These are phyloP conservation scores for Citrullus mucosospermus DNA, from an alignment of 306 rosid species.

Conservation along the genomic window DNA sequence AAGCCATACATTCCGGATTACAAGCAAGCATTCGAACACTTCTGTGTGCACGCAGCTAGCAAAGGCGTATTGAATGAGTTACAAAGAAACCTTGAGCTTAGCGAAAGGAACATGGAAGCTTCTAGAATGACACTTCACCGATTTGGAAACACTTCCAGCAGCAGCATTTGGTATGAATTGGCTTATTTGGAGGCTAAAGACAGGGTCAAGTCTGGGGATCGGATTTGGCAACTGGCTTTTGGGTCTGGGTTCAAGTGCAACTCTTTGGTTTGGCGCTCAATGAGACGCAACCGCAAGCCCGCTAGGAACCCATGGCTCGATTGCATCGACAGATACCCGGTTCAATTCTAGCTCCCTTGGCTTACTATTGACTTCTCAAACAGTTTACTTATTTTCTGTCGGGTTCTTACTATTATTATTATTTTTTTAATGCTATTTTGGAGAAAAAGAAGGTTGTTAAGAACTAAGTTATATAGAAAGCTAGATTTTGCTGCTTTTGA, in stretches of 20 bases:
- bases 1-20: slow-evolving; percentile 91
- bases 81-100: slow-evolving; percentile 74
- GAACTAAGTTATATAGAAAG: background rate
- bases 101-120: slow-evolving; percentile 71
- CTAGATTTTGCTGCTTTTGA: background rate
- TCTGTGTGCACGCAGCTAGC: slow-evolving; percentile 88
- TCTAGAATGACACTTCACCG: slow-evolving; percentile 81
- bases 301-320: slow-evolving; percentile 70
- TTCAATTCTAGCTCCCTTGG: background rate
- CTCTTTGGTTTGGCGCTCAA: slow-evolving; percentile 69
- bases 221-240: slow-evolving; percentile 86
- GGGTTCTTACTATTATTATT: background rate
- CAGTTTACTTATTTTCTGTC: background rate
- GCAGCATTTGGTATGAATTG: slow-evolving; percentile 90
- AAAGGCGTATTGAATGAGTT: slow-evolving; percentile 66
- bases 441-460: background rate
- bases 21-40: slow-evolving; percentile 87
- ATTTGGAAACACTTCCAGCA: slow-evolving; percentile 91
- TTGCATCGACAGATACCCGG: slow-evolving; percentile 55
- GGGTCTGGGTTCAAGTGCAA: slow-evolving; percentile 98
- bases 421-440: background rate
- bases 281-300: slow-evolving; percentile 50
- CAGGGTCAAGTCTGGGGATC: slow-evolving; percentile 61
- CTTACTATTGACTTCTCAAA: background rate
- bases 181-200: slow-evolving; percentile 91